Percentiles rank a stretch among this genome's conserved stretches.
phyloP scores from a whole-genome alignment of 2,329 filamentous ascomycete genomes.

The Bertia moriformis region DNA sequence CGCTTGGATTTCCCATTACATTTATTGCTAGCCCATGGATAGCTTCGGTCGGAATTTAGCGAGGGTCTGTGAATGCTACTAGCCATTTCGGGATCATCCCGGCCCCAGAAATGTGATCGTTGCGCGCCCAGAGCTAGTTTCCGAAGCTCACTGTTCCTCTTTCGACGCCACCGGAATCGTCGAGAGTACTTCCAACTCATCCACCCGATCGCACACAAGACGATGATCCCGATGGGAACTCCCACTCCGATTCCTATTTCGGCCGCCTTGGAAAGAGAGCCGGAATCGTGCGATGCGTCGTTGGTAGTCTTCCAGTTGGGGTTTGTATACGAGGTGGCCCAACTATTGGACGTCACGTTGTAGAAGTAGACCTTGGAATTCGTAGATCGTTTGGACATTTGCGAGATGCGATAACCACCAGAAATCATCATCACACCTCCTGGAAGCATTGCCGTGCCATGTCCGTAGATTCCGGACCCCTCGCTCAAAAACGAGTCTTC shows the following conservation, averaged over 20 bases:
- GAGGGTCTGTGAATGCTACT: conserved; percentile 11
- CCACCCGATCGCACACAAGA: background rate
- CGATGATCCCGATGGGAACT: background rate
- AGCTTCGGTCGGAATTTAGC: conserved; percentile 9
- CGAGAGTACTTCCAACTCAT: conserved; percentile 6
- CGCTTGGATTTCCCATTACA: background rate
- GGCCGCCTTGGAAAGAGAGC: background rate
- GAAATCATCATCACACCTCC: conserved; percentile 45
- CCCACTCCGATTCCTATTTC: background rate
- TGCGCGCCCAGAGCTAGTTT: conserved; percentile 32
- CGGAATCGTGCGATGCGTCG: background rate
- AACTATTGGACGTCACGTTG: conserved; percentile 39
- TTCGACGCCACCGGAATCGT: conserved; percentile 8
- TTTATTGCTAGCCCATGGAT: background rate
- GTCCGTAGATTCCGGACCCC: conserved; percentile 39
- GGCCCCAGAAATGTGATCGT: conserved; percentile 23
- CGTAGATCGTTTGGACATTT: conserved; percentile 17
- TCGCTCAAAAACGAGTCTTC: conserved; percentile 19
- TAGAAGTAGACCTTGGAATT: conserved; percentile 34
- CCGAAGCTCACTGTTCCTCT: conserved; percentile 34
- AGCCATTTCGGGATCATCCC: conserved; percentile 21
- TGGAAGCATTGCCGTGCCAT: conserved; percentile 44
- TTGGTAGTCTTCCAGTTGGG: conserved; percentile 5
- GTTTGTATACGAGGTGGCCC: conserved; percentile 36
- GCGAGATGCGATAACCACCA: conserved; percentile 37